Evolutionary conservation across 169 alveolate genomes (phyloP).

Genomic region (Amoebophrya sp.): DNA sequence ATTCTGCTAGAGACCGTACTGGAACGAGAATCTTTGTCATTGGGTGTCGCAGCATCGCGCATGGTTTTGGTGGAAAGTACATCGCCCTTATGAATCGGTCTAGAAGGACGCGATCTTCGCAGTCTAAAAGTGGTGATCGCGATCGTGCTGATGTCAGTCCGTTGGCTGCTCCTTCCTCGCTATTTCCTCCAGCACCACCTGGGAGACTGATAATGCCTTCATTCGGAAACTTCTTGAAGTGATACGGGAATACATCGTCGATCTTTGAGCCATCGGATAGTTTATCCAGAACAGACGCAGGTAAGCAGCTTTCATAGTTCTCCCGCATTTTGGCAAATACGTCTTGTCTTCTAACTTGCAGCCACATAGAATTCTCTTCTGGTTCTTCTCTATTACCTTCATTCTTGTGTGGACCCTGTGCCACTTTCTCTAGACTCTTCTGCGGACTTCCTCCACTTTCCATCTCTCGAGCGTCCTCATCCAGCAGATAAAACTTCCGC

Average conservation of each 20-base stretch:
- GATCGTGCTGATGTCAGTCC: no score
- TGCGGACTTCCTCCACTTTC: background rate
- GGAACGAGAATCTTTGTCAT: background rate
- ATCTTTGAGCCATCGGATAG: background rate
- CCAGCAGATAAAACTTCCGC: no score
- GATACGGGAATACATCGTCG: background rate
- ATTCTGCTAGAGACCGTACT: background rate
- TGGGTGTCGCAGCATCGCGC: background rate
- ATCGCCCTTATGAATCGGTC: background rate
- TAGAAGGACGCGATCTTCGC: background rate
- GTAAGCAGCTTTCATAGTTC: background rate
- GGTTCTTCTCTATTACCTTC: background rate
- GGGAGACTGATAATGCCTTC: background rate
- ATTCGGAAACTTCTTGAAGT: background rate
- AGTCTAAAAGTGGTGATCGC: background rate
- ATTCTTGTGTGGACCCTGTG: background rate
- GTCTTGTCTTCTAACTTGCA: background rate
- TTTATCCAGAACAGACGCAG: no score
- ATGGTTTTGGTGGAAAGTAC: background rate
- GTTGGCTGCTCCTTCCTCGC: no score
- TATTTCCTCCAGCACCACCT: no score
- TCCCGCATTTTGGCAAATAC: background rate
- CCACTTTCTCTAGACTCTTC: background rate
- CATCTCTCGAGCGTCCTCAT: background rate
- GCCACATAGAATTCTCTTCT: background rate